phyloP scores from a whole-genome alignment of 805 yeast genomes.

The Candida silvicultrix region DNA sequence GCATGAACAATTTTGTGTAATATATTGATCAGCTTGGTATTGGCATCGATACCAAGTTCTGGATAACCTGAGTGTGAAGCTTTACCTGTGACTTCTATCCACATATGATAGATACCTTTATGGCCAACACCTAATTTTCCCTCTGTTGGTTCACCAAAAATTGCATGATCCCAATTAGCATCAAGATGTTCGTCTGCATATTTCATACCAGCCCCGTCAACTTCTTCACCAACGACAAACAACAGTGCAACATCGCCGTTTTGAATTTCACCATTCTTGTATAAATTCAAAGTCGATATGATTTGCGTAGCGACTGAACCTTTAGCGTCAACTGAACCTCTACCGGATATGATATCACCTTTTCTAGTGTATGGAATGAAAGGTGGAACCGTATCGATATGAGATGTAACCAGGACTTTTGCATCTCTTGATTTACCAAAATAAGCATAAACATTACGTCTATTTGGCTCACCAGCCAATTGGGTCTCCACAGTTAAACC shows the following conservation, averaged over 20 bases:
- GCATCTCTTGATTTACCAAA: constrained; percentile 36
- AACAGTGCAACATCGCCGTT: constrained; percentile 55
- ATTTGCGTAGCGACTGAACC: constrained; percentile 62
- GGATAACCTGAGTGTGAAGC: constrained; percentile 71
- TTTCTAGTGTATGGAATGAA: constrained; percentile 40
- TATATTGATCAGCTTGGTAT: constrained; percentile 45
- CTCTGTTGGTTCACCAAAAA: constrained; percentile 77
- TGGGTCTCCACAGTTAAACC: constrained; percentile 51
- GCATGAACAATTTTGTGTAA: constrained; percentile 37
- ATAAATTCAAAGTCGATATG: constrained; percentile 43
- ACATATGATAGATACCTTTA: constrained; percentile 46
- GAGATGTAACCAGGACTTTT: constrained; percentile 50
- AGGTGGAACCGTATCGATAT: constrained; percentile 72
- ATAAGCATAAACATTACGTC: constrained; percentile 55
- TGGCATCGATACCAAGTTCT: constrained; percentile 58
- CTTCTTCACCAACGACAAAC: constrained; percentile 68
- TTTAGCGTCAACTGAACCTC: constrained; percentile 71
- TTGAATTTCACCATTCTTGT: constrained; percentile 27
- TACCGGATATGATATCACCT: constrained; percentile 49
- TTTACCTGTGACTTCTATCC: constrained; percentile 42
- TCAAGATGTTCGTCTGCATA: constrained; percentile 29
- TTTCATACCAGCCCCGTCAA: constrained; percentile 59
- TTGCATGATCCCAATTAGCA: constrained; percentile 49
- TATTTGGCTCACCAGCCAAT: constrained; percentile 23
- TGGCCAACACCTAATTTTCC: constrained; percentile 64